Percentiles rank a stretch among this genome's conserved stretches.
These are phyloP conservation scores for Alternaria angustiovoidea DNA, from an alignment of 2,329 filamentous ascomycete species.

Conservation along the genomic window DNA sequence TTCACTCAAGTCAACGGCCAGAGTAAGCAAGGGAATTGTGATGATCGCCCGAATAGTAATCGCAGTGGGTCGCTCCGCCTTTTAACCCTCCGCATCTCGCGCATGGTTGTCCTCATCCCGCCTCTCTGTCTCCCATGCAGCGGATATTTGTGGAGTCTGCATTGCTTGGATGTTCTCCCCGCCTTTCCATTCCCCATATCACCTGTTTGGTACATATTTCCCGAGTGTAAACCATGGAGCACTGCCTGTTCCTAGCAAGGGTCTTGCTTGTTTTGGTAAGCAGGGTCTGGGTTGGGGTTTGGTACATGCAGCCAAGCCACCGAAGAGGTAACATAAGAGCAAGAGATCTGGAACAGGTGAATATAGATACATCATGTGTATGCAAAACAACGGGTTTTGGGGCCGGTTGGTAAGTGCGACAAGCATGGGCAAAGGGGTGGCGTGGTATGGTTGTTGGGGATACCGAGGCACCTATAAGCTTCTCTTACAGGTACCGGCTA, in stretches of 20 bases:
- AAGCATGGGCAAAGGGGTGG: background rate
- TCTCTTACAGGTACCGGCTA: background rate
- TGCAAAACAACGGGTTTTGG: background rate
- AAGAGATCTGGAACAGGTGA: background rate
- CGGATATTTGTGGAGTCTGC: background rate
- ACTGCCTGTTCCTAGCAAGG: background rate
- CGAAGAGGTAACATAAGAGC: background rate
- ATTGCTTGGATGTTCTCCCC: background rate
- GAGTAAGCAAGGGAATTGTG: background rate
- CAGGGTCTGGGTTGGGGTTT: background rate
- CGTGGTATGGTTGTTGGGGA: background rate
- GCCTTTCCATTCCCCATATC: background rate
- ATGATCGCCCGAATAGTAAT: background rate
- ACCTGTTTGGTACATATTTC: background rate
- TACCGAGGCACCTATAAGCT: background rate
- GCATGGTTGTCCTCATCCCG: background rate
- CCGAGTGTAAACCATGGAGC: background rate
- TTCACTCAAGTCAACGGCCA: background rate
- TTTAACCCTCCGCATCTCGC: background rate
- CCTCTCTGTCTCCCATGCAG: background rate
- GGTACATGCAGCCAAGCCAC: background rate
- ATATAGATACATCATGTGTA: background rate
- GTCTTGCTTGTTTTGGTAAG: background rate
- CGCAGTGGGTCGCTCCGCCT: background rate
- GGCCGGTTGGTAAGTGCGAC: background rate